A percentile compares a stretch with the other conserved stretches of the same genome.
Evolutionary conservation across 1,284 basidiomycete species (phyloP).

Genomic region (Pseudozyma sp.): DNA sequence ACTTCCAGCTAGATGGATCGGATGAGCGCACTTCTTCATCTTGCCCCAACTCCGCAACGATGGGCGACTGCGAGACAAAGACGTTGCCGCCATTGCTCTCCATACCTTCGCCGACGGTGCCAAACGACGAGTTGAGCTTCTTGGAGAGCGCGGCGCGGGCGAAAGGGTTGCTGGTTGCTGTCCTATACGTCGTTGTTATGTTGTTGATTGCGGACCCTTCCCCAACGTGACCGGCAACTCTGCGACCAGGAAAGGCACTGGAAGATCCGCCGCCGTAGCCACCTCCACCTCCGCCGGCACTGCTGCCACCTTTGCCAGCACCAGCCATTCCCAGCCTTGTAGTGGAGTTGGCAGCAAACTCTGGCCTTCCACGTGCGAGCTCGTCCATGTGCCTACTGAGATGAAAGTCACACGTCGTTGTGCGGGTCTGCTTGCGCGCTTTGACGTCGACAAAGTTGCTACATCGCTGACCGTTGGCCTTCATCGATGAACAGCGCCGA

Average conservation of each 20-base stretch:
- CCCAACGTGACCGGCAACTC: background rate
- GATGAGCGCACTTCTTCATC: constrained; percentile 19
- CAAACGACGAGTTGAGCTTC: constrained; percentile 30
- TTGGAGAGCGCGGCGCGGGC: constrained; percentile 10
- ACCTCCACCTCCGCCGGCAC: background rate
- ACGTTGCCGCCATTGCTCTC: constrained; percentile 32
- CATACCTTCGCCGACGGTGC: constrained; percentile 40
- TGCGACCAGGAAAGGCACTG: constrained; percentile 11
- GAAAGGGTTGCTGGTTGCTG: background rate
- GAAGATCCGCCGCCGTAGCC: background rate
- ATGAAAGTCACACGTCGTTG: constrained; percentile 83
- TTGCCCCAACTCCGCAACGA: background rate
- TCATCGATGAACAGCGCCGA: constrained; percentile 80
- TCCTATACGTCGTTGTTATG: constrained; percentile 13
- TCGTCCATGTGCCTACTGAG: constrained; percentile 82
- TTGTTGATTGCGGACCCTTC: constrained; percentile 25
- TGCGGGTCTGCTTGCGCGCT: constrained; percentile 27
- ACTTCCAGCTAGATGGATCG: constrained; percentile 40
- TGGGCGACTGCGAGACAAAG: constrained; percentile 21
- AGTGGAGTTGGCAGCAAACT: constrained; percentile 75
- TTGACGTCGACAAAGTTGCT: constrained; percentile 73
- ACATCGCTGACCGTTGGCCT: constrained; percentile 82
- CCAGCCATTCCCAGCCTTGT: constrained; percentile 12
- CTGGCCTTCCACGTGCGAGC: constrained; percentile 78
- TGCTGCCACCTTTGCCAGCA: background rate